Base-by-base conservation (phyloP, 805 yeast genomes). In the Kodamaea leandrae region DNA sequence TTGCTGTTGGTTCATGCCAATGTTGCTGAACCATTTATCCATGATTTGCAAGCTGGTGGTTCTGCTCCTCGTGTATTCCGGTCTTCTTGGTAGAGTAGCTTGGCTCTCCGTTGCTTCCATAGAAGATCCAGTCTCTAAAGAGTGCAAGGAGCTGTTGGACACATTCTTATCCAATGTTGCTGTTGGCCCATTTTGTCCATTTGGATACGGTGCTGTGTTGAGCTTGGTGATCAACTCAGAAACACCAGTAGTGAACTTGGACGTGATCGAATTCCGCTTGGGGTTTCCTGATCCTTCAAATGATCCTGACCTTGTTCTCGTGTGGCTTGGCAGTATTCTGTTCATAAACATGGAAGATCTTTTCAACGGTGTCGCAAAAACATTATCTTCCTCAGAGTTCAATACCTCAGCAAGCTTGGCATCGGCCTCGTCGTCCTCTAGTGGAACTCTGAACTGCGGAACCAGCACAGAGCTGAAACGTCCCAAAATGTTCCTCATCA, bases 1-100 rank as follows among this genome's bases (percentile, higher is more conserved):
- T 21, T 21, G 25, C n/a, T n/a, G 32, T 13, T 30, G 33, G 14
- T 38, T 38, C 32, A 38, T 32, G n/a, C 46, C 43, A 7, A 68
- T 46, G 47, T 65, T 67, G 46, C 58, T 64, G 43, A 68, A 65
- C 72, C 73, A 68, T 44, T 60, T 64, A 44, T 68, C 74, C 68
- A 68, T 66, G 13, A 68, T 56, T 43, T 68, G 74, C 16, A 65
- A 42, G 47, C 72, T 67, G 20, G 71, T 51, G 8, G 70, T 61
- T 46, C 72, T 54, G 19, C 55, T 50, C 23, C 70, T 50, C 8
- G 20, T 32, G 41, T 48, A 53, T n/a, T 60, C 66, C 4, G 64
- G 60, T 25, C 61, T 44, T 38, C 40, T 49, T 12, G 38, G 39
- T 15, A 35, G 27, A 6, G 52, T 39, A 20, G 35, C 36, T 14